These are phyloP conservation scores for Fusarium falciforme DNA, from an alignment of 2,329 filamentous ascomycete species.

Conservation along the genomic window DNA sequence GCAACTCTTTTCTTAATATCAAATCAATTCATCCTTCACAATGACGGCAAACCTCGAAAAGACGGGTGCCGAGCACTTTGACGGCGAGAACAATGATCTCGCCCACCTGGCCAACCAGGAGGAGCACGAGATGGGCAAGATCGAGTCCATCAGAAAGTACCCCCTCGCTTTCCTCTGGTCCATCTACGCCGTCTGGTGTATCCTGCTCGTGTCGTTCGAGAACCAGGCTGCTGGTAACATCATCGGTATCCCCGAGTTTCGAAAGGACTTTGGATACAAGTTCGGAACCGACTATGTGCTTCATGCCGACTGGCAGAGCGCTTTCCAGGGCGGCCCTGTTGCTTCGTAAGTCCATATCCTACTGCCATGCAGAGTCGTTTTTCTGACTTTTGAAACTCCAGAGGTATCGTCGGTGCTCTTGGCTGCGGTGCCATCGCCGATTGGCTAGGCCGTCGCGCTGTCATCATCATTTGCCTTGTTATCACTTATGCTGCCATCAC, in stretches of 20 bases:
- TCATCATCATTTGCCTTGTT: conserved; percentile 50
- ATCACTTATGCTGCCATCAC: conserved; percentile 53
- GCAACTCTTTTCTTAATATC: not conserved
- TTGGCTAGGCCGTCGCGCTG: conserved; percentile 48
- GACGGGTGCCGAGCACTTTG: conserved; percentile 25
- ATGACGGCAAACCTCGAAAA: conserved; percentile 21
- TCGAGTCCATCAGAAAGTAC: conserved; percentile 40
- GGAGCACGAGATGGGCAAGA: conserved; percentile 40
- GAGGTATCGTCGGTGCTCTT: conserved; percentile 45
- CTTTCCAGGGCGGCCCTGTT: conserved; percentile 56
- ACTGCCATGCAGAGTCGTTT: too few relatives aligned
- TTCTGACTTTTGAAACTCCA: conserved; percentile 1
- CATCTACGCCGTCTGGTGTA: conserved; percentile 53
- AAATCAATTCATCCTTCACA: not conserved
- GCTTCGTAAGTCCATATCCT: conserved; percentile 44
- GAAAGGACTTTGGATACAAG: conserved; percentile 56
- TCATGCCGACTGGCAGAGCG: conserved; percentile 56
- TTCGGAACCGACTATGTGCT: conserved; percentile 53
- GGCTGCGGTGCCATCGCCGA: conserved; percentile 51
- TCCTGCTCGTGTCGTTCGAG: conserved; percentile 55
- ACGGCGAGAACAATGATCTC: conserved; percentile 20
- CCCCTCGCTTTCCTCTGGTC: conserved; percentile 48
- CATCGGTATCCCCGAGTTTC: conserved; percentile 57
- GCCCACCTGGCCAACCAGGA: conserved; percentile 43
- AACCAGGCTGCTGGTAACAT: conserved; percentile 55